Percentiles rank a stretch among this genome's conserved stretches.
phyloP scores from a whole-genome alignment of 169 alveolate genomes.

The Plasmodium malariae region DNA sequence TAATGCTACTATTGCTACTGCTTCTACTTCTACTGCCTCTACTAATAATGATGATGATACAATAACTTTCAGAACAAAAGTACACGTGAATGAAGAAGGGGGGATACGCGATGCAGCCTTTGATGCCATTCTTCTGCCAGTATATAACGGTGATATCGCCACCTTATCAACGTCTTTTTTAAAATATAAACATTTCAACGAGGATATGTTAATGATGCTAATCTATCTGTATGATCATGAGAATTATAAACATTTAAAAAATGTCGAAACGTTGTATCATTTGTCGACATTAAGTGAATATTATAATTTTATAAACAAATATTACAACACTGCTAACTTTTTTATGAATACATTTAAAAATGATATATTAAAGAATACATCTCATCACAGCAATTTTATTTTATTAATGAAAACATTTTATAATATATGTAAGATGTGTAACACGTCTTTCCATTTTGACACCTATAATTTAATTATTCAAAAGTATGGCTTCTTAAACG shows the following conservation, averaged over 20 bases:
- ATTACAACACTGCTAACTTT: constrained; percentile 5
- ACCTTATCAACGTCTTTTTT: constrained; percentile 13
- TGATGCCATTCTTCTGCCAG: neutral
- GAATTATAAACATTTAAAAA: neutral
- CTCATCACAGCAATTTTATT: neutral
- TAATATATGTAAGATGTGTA: constrained; percentile 17
- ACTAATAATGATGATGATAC: too few relatives aligned
- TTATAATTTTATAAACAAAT: constrained; percentile 13
- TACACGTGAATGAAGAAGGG: neutral
- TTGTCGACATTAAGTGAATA: neutral
- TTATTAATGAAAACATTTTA: constrained; percentile 23
- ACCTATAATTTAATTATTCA: neutral
- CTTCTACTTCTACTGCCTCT: too few relatives aligned
- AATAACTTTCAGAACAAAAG: neutral
- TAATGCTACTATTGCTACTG: too few relatives aligned
- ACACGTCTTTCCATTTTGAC: neutral
- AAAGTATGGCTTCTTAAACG: neutral
- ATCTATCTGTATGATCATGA: constrained; percentile 20
- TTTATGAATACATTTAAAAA: neutral
- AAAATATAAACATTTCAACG: constrained; percentile 36
- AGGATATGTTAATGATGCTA: neutral
- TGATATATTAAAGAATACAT: neutral
- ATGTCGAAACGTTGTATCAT: neutral
- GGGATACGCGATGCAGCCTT: neutral
- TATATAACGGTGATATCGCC: neutral